These are phyloP conservation scores for Kurtzmaniella quercitrusa DNA, from an alignment of 1,139 yeast species.

Conservation along the genomic window DNA sequence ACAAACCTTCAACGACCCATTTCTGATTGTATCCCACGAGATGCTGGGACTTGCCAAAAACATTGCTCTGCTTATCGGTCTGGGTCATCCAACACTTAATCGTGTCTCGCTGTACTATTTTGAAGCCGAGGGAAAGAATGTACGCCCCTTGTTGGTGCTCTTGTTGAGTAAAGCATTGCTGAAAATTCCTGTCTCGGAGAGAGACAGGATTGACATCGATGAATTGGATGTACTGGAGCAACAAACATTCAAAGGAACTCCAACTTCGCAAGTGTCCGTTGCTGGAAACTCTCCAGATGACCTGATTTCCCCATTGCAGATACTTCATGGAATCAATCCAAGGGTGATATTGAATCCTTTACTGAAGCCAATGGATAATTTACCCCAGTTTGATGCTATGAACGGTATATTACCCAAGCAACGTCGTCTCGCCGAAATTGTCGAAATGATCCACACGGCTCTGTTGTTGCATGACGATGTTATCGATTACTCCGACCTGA, in stretches of 20 bases:
- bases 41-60: slow-evolving; percentile 88
- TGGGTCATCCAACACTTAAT: slow-evolving; percentile 90
- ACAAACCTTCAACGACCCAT: slow-evolving; percentile 64
- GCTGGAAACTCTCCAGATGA: slow-evolving; percentile 56
- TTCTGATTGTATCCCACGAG: slow-evolving; percentile 88
- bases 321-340: slow-evolving; percentile 89
- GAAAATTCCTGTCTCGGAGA: slow-evolving; percentile 65
- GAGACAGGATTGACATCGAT: slow-evolving; percentile 64
- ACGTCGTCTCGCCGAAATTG: slow-evolving; percentile 91
- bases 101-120: slow-evolving; percentile 90
- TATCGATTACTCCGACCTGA: slow-evolving; percentile 84
- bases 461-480: slow-evolving; percentile 96
- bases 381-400: slow-evolving; percentile 57
- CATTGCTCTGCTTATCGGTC: slow-evolving; percentile 81
- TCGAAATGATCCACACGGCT: slow-evolving; percentile 98
- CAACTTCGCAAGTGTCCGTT: slow-evolving; percentile 34
- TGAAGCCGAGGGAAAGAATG: slow-evolving; percentile 94
- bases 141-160: slow-evolving; percentile 85
- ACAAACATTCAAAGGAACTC: slow-evolving; percentile 53
- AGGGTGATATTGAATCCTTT: slow-evolving; percentile 74
- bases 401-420: slow-evolving; percentile 89
- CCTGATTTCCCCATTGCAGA: slow-evolving; percentile 72
- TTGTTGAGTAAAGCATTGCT: slow-evolving; percentile 78
- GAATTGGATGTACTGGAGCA: slow-evolving; percentile 62
- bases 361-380: slow-evolving; percentile 71